Conservation (phyloP, 1,284 basidiomycete species). For the Somion occarium region DNA sequence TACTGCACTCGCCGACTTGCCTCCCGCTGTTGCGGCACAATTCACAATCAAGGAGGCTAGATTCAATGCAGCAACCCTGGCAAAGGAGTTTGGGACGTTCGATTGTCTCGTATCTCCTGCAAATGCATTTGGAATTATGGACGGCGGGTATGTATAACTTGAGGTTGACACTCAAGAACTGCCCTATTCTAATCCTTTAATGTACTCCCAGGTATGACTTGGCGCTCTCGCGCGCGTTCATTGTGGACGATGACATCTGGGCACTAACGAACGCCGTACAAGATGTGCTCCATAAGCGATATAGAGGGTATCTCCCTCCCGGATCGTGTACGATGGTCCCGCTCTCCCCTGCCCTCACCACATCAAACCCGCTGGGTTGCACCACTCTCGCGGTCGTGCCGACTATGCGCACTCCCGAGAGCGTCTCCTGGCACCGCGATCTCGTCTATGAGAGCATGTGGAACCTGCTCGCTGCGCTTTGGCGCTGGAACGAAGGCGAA, state of each 20-base stretch:
- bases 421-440: constrained; percentile 21
- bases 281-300: constrained; percentile 14
- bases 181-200: constrained; percentile 21
- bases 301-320: constrained; percentile 21
- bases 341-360: constrained; percentile 12
- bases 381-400: constrained; percentile 19
- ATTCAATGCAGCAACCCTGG: constrained; percentile 9
- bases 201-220: constrained; percentile 10
- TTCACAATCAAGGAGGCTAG: constrained; percentile 11
- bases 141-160: constrained; percentile 13
- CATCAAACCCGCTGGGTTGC: constrained; percentile 14
- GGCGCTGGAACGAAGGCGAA: constrained; percentile 17
- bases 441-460: constrained; percentile 26
- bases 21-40: constrained; percentile 6
- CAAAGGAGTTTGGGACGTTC: constrained; percentile 13
- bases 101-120: constrained; percentile 19
- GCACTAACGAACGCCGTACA: constrained; percentile 21
- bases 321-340: constrained; percentile 21
- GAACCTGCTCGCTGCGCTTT: constrained; percentile 20
- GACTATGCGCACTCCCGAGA: constrained; percentile 21
- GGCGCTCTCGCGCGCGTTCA: constrained; percentile 16
- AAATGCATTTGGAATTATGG: constrained; percentile 18
- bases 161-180: background rate
- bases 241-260: constrained; percentile 14
- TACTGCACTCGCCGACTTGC: constrained; percentile 8